Percentiles rank a stretch among this genome's conserved stretches.
These are phyloP conservation scores for Boletellus sp. DNA, from an alignment of 1,284 basidiomycete species.

Conservation along the genomic window DNA sequence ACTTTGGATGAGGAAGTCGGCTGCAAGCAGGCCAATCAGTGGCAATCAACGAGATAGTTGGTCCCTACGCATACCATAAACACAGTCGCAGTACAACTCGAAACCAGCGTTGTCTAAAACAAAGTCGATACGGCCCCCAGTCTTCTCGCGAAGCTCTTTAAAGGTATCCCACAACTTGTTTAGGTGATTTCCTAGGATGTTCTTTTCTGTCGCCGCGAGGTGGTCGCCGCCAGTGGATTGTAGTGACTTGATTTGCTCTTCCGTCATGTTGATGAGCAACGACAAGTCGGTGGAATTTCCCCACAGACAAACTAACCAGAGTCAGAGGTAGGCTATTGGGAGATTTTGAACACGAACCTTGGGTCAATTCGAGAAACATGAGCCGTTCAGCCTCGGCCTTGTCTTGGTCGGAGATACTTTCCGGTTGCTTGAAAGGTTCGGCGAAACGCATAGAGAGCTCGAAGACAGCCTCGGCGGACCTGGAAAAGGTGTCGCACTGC, in stretches of 20 bases:
- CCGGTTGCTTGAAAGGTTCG: constrained; percentile 71
- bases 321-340: not conserved
- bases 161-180: constrained; percentile 81
- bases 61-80: constrained; percentile 70
- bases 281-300: constrained; percentile 97
- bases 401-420: constrained; percentile 51
- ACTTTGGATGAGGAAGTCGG: constrained; percentile 88
- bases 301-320: constrained; percentile 80
- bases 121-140: constrained; percentile 85
- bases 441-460: constrained; percentile 93
- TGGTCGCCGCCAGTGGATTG: constrained; percentile 96
- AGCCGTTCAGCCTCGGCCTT: constrained; percentile 78
- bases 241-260: constrained; percentile 97
- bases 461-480: constrained; percentile 90
- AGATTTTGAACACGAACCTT: constrained; percentile 47
- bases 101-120: constrained; percentile 90
- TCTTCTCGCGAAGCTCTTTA: constrained; percentile 61
- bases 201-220: constrained; percentile 94
- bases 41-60: not conserved
- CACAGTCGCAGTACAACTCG: constrained; percentile 94
- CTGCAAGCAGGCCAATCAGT: constrained; percentile 35
- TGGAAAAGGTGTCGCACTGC: constrained; percentile 93
- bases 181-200: constrained; percentile 87
- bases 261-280: constrained; percentile 96
- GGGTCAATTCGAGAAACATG: constrained; percentile 93